Evolutionary conservation across 1,284 basidiomycete genomes (phyloP), one percentile per base, ranked within the genome.

Genomic region (Psilocybe mexicana): DNA sequence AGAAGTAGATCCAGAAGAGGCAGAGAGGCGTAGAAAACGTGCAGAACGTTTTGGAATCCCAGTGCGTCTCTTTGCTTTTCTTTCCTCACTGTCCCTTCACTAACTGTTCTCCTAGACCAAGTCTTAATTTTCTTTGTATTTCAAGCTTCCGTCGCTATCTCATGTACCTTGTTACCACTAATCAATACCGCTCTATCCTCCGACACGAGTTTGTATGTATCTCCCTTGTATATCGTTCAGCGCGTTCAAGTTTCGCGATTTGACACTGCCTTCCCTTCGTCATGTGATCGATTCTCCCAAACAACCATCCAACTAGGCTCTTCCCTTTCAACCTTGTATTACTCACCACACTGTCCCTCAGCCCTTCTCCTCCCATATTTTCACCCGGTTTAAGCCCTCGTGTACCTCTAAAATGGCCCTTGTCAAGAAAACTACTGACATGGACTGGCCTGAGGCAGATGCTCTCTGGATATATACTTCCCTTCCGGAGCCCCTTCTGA

Each of bases 1-100:
- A 46, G 69, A 72, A 14, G 73, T 81, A 3, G 86, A 87, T 62
- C 62, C 77, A 6, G 87, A 85, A 61, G 86, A 88, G 66, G 67
- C 74, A 46, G 84, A 85, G 62, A 76, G 76, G 45, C 72, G 85
- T 51, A 79, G 72, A 68, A 88, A 85, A 69, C 76, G 87, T 7
- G 84, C 85, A 42, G 85, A 85, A 65, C 76, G 86, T 23, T 89
- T 89, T 69, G 82, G 76, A 26, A 42, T 66, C 35, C 38, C 62
- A 46, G 61, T 64, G 33, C 49, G 65, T 61, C 43, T 40, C 35
- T 44, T 42, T 36, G 35, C 45, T 35, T 44, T 36, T 40, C 48
- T 35, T 62, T 63, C 47, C 43, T 58, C 55, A 45, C 52, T 2
- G 49, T 23, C 52, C 49, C 44, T 55, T 47, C 24, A 59, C 57